phyloP scores from a whole-genome alignment of 1,284 basidiomycete genomes.

The Sanghuangporus weigelae region DNA sequence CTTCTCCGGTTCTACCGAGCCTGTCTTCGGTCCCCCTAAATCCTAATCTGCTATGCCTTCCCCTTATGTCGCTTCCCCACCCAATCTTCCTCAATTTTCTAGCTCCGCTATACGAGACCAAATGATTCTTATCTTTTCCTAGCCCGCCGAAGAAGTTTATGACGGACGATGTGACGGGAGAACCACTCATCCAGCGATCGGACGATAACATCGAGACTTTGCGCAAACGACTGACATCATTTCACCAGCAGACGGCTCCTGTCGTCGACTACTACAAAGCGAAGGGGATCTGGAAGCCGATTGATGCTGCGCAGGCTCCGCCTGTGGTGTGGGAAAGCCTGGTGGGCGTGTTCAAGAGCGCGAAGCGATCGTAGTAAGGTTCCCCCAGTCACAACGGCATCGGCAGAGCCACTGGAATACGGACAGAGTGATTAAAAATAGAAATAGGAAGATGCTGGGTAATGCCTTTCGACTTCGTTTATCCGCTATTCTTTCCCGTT shows the following conservation, averaged over 20 bases:
- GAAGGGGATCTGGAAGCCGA: constrained; percentile 81
- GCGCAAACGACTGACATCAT: constrained; percentile 81
- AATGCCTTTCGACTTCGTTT: background rate
- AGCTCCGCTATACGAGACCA: background rate
- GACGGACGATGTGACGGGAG: constrained; percentile 92
- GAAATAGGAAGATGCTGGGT: background rate
- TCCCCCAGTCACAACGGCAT: background rate
- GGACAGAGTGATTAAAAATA: background rate
- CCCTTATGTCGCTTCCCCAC: background rate
- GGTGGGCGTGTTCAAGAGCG: constrained; percentile 47
- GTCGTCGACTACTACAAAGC: constrained; percentile 97
- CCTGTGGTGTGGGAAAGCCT: constrained; percentile 88
- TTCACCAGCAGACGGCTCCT: constrained; percentile 90
- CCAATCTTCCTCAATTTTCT: background rate
- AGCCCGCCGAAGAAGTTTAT: constrained; percentile 96
- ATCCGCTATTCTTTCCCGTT: background rate
- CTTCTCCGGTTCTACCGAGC: background rate
- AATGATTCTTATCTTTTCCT: constrained; percentile 14
- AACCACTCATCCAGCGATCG: constrained; percentile 89
- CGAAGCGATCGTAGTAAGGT: constrained; percentile 6
- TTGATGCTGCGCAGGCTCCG: constrained; percentile 93
- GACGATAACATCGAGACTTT: constrained; percentile 94
- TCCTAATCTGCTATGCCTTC: background rate
- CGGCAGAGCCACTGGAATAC: background rate
- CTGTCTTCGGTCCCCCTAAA: background rate